Percentiles rank a stretch among this genome's conserved stretches.
These are phyloP conservation scores for Abelmoschus esculentus DNA, from an alignment of 345 rosid species.

Conservation along the genomic window DNA sequence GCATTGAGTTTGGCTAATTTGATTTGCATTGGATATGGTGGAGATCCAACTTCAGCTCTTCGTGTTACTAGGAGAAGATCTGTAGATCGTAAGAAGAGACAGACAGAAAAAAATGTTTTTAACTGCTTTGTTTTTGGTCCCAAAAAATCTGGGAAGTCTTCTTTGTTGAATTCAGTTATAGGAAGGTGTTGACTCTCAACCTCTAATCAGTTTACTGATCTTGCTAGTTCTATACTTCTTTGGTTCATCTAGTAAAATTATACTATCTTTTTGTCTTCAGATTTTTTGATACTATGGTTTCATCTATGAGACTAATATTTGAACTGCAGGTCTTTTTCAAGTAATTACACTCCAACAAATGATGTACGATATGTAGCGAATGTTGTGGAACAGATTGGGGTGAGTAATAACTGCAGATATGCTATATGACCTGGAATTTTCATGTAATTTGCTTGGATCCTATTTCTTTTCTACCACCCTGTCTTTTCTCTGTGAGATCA, in stretches of 20 bases:
- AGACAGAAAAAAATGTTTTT: slow-evolving; percentile 60
- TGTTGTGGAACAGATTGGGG: slow-evolving; percentile 60
- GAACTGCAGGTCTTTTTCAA: slow-evolving; percentile 54
- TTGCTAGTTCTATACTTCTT: slow-evolving; percentile 9
- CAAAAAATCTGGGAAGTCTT: slow-evolving; percentile 65
- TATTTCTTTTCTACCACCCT: slow-evolving; percentile 7
- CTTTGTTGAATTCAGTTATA: slow-evolving; percentile 53
- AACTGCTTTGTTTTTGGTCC: slow-evolving; percentile 71
- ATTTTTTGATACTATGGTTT: not conserved
- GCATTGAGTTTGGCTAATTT: slow-evolving; percentile 53
- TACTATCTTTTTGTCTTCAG: slow-evolving; percentile 3
- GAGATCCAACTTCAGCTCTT: slow-evolving; percentile 53
- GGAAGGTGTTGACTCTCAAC: slow-evolving; percentile 43
- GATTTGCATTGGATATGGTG: slow-evolving; percentile 64
- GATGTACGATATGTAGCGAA: slow-evolving; percentile 52
- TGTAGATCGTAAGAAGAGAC: slow-evolving; percentile 65
- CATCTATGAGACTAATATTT: slow-evolving; percentile 7
- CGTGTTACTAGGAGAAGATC: slow-evolving; percentile 57
- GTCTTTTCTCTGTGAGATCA: not conserved
- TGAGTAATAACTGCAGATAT: slow-evolving; percentile 25
- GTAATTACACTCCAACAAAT: slow-evolving; percentile 32
- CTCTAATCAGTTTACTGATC: slow-evolving; percentile 5
- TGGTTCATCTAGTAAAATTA: not conserved
- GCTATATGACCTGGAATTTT: not conserved
- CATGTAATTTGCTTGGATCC: not conserved